These are phyloP conservation scores for Taphrina flavorubra DNA, from an alignment of 1,139 yeast species.

Conservation along the genomic window DNA sequence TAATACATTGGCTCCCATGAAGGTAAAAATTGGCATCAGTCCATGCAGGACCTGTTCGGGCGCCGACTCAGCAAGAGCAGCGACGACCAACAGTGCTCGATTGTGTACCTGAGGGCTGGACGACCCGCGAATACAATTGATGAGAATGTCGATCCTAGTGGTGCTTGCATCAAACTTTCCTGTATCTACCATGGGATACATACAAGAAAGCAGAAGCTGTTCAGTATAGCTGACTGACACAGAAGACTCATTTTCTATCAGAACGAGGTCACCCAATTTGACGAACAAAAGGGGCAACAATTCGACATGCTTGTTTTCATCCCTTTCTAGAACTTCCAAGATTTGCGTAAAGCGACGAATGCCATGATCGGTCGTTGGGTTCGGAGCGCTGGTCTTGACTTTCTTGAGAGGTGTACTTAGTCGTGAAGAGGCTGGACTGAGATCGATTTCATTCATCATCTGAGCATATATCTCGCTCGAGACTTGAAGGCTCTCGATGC, in stretches of 20 bases:
- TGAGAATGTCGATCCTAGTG: slow-evolving; percentile 86
- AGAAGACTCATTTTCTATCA: slow-evolving; percentile 87
- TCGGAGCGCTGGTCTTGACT: slow-evolving; percentile 51
- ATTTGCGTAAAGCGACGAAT: slow-evolving; percentile 76
- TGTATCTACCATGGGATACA: slow-evolving; percentile 68
- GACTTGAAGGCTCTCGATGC: slow-evolving; percentile 59
- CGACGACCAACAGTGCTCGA: slow-evolving; percentile 77
- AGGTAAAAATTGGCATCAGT: slow-evolving; percentile 98
- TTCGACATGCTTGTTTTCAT: slow-evolving; percentile 54
- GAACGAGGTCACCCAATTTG: slow-evolving; percentile 81
- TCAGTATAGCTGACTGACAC: slow-evolving; percentile 89
- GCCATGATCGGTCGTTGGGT: slow-evolving; percentile 51
- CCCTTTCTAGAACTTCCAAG: slow-evolving; percentile 74
- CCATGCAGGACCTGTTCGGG: slow-evolving; percentile 94
- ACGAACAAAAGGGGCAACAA: slow-evolving; percentile 62
- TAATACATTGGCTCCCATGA: slow-evolving; percentile 97
- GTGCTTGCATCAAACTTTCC: slow-evolving; percentile 55
- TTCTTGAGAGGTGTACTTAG: slow-evolving; percentile 37
- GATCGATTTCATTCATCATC: slow-evolving; percentile 60
- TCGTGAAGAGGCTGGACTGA: slow-evolving; percentile 45
- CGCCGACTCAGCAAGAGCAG: slow-evolving; percentile 83
- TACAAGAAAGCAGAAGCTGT: slow-evolving; percentile 85
- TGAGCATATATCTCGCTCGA: slow-evolving; percentile 58
- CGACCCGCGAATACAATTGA: slow-evolving; percentile 85
- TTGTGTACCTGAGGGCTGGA: slow-evolving; percentile 95